Evolutionary conservation across 345 rosid genomes (phyloP), one percentile per base, ranked within the genome.

Genomic region (Trapa incisa): DNA sequence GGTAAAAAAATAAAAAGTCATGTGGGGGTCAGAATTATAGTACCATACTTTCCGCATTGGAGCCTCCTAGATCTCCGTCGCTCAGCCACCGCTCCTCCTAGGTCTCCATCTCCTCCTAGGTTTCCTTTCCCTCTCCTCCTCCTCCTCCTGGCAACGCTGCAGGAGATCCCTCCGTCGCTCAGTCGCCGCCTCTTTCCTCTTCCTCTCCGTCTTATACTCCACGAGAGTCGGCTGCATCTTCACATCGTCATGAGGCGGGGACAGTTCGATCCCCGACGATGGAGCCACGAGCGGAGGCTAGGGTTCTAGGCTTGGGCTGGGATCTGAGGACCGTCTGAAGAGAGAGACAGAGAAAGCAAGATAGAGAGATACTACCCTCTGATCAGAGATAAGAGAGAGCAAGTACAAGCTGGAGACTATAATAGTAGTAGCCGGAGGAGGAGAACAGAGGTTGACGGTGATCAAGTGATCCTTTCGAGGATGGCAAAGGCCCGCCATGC

Each of bases 101-200:
- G 29, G 29, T 81, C 29, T 85, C 90, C 71, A 79, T 73, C 61
- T 78, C 86, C 67, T 77, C 71, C 74, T 80, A 68, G 75, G 82
- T 22, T 74, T 72, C 74, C 66, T 75, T 73, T 89, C 96, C 48
- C 83, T 84, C 29, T 22, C 29, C 71, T 87, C 96, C 70, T 89
- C 97, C 47, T 87, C 97, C 75, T 87, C 96, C 58, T 78, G 82
- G 66, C 99, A 70, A 75, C 95, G 85, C 81, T 82, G 81, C 72
- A 87, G 97, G 38, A 90, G 60, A 80, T 89, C 98, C 67, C 85
- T 82, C 82, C 79, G 68, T 81, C 87, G 80, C 77, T 92, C 96
- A 32, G 87, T 97, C 73, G 88, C 98, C 83, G 67, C 39, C 11
- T 79, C 86, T 75, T 84, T 89, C 71, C 77, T 83, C 79, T 86